Evolutionary conservation across 306 rosid genomes (phyloP).

Genomic region (Fragaria vesca): DNA sequence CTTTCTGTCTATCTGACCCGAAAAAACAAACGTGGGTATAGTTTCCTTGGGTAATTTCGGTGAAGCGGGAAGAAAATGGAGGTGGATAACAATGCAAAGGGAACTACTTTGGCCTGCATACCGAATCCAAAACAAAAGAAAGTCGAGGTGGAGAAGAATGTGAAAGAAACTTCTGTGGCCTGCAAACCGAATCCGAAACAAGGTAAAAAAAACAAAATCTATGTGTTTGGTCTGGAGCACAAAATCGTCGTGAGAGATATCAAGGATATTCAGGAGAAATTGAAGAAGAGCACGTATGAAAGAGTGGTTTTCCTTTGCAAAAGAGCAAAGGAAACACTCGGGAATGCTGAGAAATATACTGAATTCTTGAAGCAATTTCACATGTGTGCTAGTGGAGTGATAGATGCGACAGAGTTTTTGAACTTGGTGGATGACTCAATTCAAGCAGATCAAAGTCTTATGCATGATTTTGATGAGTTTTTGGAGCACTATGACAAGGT

Average conservation of each 20-base stretch:
- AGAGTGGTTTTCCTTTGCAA: conserved; percentile 7
- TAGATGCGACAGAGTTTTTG: conserved; percentile 14
- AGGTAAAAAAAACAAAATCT: neutral
- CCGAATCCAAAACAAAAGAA: neutral
- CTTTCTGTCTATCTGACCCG: neutral
- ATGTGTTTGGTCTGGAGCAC: conserved; percentile 7
- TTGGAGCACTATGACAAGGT: conserved; percentile 25
- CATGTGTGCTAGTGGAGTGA: conserved; percentile 4
- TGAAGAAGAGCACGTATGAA: conserved; percentile 20
- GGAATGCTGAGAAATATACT: neutral
- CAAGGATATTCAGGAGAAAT: conserved; percentile 17
- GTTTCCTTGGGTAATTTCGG: neutral
- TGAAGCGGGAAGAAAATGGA: neutral
- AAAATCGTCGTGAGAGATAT: neutral
- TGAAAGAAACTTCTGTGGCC: neutral
- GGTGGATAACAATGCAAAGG: conserved; percentile 6
- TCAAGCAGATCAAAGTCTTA: conserved; percentile 19
- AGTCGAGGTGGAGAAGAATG: neutral
- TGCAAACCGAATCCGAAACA: neutral
- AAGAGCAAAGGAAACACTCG: neutral
- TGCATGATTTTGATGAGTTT: conserved; percentile 16
- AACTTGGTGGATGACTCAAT: conserved; percentile 13
- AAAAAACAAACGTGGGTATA: neutral
- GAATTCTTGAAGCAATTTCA: conserved; percentile 15
- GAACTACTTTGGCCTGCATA: neutral